Base-by-base conservation (phyloP, 371 early-diverging fungal genomes). In the Mortierella polycephala region DNA sequence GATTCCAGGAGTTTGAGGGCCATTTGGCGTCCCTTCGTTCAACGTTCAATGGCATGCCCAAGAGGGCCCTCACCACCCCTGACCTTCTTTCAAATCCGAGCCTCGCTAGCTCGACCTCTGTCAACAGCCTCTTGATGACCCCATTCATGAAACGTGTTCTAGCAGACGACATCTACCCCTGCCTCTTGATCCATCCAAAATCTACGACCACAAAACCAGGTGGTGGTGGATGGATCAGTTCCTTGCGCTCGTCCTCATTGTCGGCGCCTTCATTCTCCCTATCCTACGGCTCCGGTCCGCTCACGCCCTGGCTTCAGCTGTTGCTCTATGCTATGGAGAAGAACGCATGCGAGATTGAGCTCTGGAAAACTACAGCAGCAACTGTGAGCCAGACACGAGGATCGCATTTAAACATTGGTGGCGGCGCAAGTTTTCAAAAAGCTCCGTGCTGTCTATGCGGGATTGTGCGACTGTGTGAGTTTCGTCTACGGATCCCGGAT, bases 151-250 rank as follows among this genome's bases (percentile, higher is more conserved):
- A 91, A 64, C 90, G 89, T 40, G 90, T 90, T 21, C 85, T 95
- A 14, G 87, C 86, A 18, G 96, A 96, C 67, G 97, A 97, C 71
- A 90, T 96, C 0, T 90, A 91, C 62, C 94, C 98, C 5, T 96
- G 96, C 74, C 84, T 97, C 55, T 85, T 73, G 3, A 59, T 68
- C 42, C 55, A 60, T 47, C 65, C 59, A 10, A 39, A 23, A 42
- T 5, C 46, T 6, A 40, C 53, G 11, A 14, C 37, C 12, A 40
- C 44, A 4, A 64, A 41, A 16, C 61, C 64, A 46, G 40, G 47
- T 7, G 30, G 30, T 4, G 30, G 57, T 20, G 37, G 69, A 30
- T 76, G 77, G 77, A 61, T 76, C 45, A 64, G 64, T 13, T 49
- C 62, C 0, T 41, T 71, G 20, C 57, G 68, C 13, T 49, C 50